Conservation (phyloP, 148 eudicot genomes). For the Spergularia bocconei region DNA sequence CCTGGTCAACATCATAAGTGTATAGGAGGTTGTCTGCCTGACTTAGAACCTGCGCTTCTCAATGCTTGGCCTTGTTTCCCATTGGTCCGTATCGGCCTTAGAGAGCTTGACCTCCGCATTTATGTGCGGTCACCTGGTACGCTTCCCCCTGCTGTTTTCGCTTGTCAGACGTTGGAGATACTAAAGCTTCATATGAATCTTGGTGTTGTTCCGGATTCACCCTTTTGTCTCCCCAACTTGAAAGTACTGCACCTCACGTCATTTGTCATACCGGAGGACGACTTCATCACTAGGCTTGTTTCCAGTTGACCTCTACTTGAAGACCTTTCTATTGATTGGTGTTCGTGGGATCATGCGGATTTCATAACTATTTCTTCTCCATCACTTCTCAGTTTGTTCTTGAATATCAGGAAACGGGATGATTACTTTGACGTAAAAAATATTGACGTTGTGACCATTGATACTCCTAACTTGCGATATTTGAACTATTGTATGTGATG, state of each 20-base stretch:
- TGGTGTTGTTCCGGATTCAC: slow-evolving; percentile 4
- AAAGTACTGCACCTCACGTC: background rate
- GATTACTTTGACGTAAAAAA: no score
- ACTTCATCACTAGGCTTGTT: slow-evolving; percentile 7
- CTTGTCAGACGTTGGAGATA: no score
- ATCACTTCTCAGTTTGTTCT: background rate
- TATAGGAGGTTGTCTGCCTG: no score
- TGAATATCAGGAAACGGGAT: background rate
- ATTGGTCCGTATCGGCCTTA: no score
- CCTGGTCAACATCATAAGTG: no score
- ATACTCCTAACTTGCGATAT: slow-evolving; percentile 18
- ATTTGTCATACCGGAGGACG: background rate
- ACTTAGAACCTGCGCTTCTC: no score
- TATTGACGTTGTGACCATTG: slow-evolving; percentile 5
- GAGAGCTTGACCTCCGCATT: no score
- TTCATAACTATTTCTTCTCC: slow-evolving; percentile 1
- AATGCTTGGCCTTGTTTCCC: no score
- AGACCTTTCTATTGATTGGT: slow-evolving; percentile 1
- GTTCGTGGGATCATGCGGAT: background rate
- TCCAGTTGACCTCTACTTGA: slow-evolving; percentile 18
- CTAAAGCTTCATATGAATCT: background rate
- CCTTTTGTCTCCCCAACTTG: slow-evolving; percentile 17
- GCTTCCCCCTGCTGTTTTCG: no score
- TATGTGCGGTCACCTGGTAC: no score
- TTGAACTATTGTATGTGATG: background rate